Conservation (phyloP, 2,329 filamentous ascomycete species). For the Phyllosticta citrichinensis region DNA sequence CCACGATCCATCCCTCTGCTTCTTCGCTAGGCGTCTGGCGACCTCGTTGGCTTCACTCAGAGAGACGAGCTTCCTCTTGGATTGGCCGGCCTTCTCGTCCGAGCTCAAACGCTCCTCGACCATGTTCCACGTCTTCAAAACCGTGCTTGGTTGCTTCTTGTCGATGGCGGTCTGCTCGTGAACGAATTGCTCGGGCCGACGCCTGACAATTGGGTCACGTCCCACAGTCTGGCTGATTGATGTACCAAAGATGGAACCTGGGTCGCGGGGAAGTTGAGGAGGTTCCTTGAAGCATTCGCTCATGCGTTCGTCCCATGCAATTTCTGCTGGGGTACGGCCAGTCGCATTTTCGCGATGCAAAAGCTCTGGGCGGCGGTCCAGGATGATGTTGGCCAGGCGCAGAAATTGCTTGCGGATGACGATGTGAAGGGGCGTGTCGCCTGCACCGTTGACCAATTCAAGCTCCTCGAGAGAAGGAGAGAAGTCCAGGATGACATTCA, state of each 20-base stretch:
- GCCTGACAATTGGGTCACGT: neutral
- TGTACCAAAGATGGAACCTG: neutral
- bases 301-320: constrained; percentile 49
- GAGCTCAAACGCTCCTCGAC: constrained; percentile 23
- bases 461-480: constrained; percentile 41
- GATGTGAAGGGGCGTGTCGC: constrained; percentile 55
- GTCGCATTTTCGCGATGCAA: constrained; percentile 65
- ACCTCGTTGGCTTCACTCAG: constrained; percentile 53
- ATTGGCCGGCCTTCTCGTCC: constrained; percentile 10
- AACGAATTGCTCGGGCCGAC: constrained; percentile 15
- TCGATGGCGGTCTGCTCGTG: neutral
- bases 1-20: neutral
- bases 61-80: constrained; percentile 45
- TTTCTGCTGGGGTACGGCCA: constrained; percentile 61
- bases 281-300: constrained; percentile 20
- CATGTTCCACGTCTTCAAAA: constrained; percentile 27
- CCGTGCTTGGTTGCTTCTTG: constrained; percentile 2
- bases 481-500: constrained; percentile 23
- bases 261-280: constrained; percentile 10
- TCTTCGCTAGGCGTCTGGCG: constrained; percentile 37
- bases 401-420: constrained; percentile 34
- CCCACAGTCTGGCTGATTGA: too few relatives aligned
- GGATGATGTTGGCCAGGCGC: constrained; percentile 35
- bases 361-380: constrained; percentile 49
- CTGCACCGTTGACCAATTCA: constrained; percentile 51